Conservation (phyloP, 139 green algal species). For the Tetraselmis chui region DNA sequence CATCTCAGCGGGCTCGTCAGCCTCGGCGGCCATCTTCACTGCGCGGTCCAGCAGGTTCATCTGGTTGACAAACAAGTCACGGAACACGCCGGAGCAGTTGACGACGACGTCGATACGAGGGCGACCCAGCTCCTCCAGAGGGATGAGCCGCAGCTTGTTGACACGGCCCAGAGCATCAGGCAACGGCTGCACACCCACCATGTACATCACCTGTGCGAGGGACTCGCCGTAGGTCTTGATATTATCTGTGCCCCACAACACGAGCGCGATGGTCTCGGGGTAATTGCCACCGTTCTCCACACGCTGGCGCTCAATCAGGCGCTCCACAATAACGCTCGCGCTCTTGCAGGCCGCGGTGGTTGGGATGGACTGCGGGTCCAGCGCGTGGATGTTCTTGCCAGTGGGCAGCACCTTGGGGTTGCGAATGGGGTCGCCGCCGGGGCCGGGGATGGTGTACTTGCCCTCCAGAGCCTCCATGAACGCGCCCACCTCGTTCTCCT, state of each 20-base stretch:
- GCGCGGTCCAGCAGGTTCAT: constrained; percentile 96
- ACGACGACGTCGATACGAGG: constrained; percentile 97
- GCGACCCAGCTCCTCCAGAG: constrained; percentile 92
- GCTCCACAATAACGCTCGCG: constrained; percentile 82
- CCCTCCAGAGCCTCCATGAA: constrained; percentile 80
- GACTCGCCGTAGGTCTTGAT: constrained; percentile 99
- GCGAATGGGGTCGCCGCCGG: constrained; percentile 96
- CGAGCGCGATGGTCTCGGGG: constrained; percentile 94
- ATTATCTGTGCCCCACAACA: constrained; percentile 99
- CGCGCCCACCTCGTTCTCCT: constrained; percentile 97
- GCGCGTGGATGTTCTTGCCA: constrained; percentile 99
- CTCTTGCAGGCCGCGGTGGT: constrained; percentile 78
- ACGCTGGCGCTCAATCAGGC: constrained; percentile 86
- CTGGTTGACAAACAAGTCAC: constrained; percentile 98
- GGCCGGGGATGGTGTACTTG: constrained; percentile 89
- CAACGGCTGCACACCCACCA: constrained; percentile 90
- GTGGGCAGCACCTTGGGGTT: constrained; percentile 96
- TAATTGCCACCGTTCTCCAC: constrained; percentile 84
- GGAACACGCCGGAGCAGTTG: constrained; percentile 99
- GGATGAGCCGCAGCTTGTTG: constrained; percentile 99
- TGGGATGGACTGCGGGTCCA: constrained; percentile 96
- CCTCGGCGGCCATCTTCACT: constrained; percentile 96
- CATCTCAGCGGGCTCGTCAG: constrained; percentile 96
- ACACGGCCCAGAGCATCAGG: constrained; percentile 92
- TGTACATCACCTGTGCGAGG: constrained; percentile 88